These are phyloP conservation scores for Pseudogymnoascus sp. DNA, from an alignment of 2,329 filamentous ascomycete genomes.

Conservation along the genomic window DNA sequence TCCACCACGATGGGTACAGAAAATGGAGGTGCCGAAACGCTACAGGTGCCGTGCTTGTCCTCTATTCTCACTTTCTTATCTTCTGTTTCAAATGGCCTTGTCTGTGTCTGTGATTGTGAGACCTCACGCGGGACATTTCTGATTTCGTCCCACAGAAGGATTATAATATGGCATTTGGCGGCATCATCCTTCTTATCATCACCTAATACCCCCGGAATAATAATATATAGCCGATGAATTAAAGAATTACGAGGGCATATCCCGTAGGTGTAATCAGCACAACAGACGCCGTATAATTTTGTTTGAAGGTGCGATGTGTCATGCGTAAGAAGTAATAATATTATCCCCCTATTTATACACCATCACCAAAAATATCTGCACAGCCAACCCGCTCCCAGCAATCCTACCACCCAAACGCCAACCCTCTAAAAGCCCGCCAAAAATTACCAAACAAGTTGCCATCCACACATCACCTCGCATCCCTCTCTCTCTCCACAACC, in stretches of 20 bases:
- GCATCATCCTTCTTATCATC: no score
- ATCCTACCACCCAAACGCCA: neutral
- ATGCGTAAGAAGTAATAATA: neutral
- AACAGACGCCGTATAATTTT: no score
- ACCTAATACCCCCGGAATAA: no score
- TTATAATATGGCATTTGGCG: no score
- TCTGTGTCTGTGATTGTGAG: neutral
- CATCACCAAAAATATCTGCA: neutral
- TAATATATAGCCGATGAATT: no score
- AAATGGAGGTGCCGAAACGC: neutral
- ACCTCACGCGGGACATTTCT: neutral
- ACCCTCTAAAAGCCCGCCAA: neutral
- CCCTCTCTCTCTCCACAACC: neutral
- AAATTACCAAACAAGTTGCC: neutral
- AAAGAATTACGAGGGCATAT: no score
- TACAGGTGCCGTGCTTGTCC: neutral
- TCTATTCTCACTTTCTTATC: neutral
- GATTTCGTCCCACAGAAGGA: no score
- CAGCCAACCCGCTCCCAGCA: conserved; percentile 4
- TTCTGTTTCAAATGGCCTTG: neutral
- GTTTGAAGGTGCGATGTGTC: neutral
- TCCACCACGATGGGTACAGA: neutral
- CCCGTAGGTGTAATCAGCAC: no score
- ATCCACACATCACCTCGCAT: neutral
- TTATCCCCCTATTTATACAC: conserved; percentile 4